phyloP scores from a whole-genome alignment of 1,139 yeast species.

The Kazachstania sp. region DNA sequence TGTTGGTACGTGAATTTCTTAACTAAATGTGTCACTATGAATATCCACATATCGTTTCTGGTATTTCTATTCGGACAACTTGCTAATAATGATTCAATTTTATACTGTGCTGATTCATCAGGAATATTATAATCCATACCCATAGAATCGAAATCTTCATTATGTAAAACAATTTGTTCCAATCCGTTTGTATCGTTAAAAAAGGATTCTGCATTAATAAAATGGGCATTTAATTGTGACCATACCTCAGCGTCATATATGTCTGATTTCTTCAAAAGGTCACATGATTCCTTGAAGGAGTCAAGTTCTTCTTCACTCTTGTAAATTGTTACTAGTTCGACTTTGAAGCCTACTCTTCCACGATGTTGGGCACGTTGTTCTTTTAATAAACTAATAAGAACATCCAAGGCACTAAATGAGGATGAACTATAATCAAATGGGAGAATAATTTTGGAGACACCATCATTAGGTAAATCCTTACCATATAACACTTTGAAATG shows the following conservation, averaged over 20 bases:
- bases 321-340: constrained; percentile 41
- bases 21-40: constrained; percentile 44
- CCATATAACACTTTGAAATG: constrained; percentile 38
- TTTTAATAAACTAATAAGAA: constrained; percentile 48
- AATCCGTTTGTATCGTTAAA: constrained; percentile 7
- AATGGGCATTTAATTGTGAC: constrained; percentile 32
- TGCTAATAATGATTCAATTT: constrained; percentile 16
- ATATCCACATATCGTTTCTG: constrained; percentile 49
- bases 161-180: constrained; percentile 13
- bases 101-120: not conserved
- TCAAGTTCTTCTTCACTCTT: constrained; percentile 11
- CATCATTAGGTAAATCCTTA: constrained; percentile 18
- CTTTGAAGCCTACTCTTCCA: constrained; percentile 60
- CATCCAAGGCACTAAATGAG: constrained; percentile 60
- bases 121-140: constrained; percentile 5
- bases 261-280: constrained; percentile 13
- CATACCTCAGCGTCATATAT: constrained; percentile 14
- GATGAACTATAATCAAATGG: constrained; percentile 46
- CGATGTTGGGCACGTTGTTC: constrained; percentile 55
- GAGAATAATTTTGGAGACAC: constrained; percentile 20
- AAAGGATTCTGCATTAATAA: constrained; percentile 37
- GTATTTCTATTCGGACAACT: constrained; percentile 45
- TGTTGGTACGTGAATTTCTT: constrained; percentile 40
- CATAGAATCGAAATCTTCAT: constrained; percentile 11
- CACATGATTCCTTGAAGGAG: constrained; percentile 19